A percentile compares a stretch with the other conserved stretches of the same genome.
These are phyloP conservation scores for Jamesozyma jinghongensis DNA, from an alignment of 805 yeast species.

Conservation along the genomic window DNA sequence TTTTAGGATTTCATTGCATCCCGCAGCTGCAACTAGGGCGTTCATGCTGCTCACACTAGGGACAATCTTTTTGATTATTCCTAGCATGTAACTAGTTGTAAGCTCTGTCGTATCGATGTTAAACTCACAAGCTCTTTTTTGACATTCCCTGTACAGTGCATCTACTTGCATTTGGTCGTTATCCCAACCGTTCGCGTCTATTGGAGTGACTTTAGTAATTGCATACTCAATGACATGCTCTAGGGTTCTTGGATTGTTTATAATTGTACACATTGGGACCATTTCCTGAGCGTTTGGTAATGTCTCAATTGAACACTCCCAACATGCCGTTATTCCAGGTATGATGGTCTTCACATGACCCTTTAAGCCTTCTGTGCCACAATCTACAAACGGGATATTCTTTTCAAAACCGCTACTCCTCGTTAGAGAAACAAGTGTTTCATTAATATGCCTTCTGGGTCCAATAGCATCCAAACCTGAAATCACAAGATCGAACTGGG, in stretches of 20 bases:
- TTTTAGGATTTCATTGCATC: conserved; percentile 81
- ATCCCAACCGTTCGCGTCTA: conserved; percentile 43
- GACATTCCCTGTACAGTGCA: conserved; percentile 49
- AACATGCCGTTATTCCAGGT: conserved; percentile 82
- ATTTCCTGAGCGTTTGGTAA: conserved; percentile 46
- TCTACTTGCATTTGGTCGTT: conserved; percentile 60
- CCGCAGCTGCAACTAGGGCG: conserved; percentile 82
- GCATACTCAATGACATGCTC: conserved; percentile 96
- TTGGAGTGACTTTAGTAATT: conserved; percentile 60
- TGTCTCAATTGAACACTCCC: conserved; percentile 81
- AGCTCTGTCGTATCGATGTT: conserved; percentile 58
- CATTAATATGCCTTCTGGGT: conserved; percentile 86
- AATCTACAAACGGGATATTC: conserved; percentile 71
- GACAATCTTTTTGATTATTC: conserved; percentile 83
- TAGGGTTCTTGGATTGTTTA: conserved; percentile 87
- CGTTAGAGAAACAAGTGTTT: conserved; percentile 54
- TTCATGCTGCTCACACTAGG: conserved; percentile 95
- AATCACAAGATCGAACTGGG: conserved; percentile 59
- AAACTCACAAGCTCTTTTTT: conserved; percentile 51
- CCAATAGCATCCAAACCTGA: conserved; percentile 87
- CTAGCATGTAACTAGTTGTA: conserved; percentile 61
- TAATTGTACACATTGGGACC: conserved; percentile 88
- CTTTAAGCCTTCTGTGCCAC: conserved; percentile 90
- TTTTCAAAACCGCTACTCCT: conserved; percentile 40
- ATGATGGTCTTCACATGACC: conserved; percentile 85